phyloP scores from a whole-genome alignment of 1,139 yeast species.

The Taiozyma sp. region DNA sequence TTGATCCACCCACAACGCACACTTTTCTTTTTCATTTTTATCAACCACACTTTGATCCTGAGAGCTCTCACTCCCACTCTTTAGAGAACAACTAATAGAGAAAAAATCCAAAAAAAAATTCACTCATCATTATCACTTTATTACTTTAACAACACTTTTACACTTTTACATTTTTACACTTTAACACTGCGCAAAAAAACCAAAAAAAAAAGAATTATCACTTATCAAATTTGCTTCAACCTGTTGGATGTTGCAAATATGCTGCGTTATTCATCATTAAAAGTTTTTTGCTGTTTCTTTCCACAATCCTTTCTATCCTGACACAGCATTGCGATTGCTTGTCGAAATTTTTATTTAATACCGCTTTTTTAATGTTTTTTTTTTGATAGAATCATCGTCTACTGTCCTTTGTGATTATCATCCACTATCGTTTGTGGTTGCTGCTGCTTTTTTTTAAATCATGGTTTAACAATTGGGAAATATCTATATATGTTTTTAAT shows the following conservation, averaged over 20 bases:
- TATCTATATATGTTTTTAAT: neutral
- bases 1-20: neutral
- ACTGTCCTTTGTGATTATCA: neutral
- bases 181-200: neutral
- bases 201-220: constrained; percentile 1
- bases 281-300: neutral
- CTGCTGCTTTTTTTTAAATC: neutral
- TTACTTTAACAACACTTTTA: neutral
- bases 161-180: neutral
- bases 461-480: neutral
- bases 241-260: neutral
- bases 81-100: neutral
- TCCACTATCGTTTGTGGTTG: too few species aligned
- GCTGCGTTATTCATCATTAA: neutral
- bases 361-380: neutral
- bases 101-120: neutral
- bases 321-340: too few species aligned
- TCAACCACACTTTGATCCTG: neutral
- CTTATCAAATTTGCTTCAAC: neutral
- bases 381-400: neutral
- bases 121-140: neutral
- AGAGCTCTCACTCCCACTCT: neutral
- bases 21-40: neutral
- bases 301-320: too few species aligned
- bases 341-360: too few species aligned